phyloP scores from a whole-genome alignment of 305 asterid species.

The Fraxinus floribunda region DNA sequence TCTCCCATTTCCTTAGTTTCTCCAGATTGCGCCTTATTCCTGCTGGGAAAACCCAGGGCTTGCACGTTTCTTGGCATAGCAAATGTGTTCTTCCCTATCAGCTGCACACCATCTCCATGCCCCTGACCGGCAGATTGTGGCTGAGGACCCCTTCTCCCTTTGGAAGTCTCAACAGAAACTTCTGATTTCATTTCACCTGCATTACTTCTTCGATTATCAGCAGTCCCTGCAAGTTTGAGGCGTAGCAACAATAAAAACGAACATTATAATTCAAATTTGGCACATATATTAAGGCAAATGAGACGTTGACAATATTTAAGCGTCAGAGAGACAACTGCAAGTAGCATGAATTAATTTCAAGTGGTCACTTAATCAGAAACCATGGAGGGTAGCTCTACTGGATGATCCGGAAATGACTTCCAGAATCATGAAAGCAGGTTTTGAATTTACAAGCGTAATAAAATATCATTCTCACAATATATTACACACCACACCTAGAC shows the following conservation, averaged over 20 bases:
- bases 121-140: slow-evolving; percentile 27
- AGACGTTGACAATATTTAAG: not conserved
- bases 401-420: not conserved
- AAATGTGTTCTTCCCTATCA: slow-evolving; percentile 70
- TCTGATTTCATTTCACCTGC: slow-evolving; percentile 19
- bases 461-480: not conserved
- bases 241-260: not conserved
- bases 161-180: slow-evolving; percentile 33
- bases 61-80: slow-evolving; percentile 83
- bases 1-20: slow-evolving; percentile 39
- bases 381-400: not conserved
- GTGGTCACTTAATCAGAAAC: not conserved
- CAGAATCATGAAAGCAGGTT: not conserved
- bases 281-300: not conserved
- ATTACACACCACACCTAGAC: not conserved
- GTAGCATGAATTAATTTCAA: not conserved
- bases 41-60: slow-evolving; percentile 52
- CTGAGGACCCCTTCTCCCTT: slow-evolving; percentile 31
- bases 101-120: slow-evolving; percentile 41
- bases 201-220: slow-evolving; percentile 14
- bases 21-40: slow-evolving; percentile 32
- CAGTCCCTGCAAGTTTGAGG: slow-evolving; percentile 20
- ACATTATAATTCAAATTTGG: not conserved
- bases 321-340: not conserved
- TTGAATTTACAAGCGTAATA: not conserved